Percentiles rank a stretch among this genome's conserved stretches.
Evolutionary conservation across 768 basidiomycete genomes (phyloP).

Genomic region (Boletus edulis): DNA sequence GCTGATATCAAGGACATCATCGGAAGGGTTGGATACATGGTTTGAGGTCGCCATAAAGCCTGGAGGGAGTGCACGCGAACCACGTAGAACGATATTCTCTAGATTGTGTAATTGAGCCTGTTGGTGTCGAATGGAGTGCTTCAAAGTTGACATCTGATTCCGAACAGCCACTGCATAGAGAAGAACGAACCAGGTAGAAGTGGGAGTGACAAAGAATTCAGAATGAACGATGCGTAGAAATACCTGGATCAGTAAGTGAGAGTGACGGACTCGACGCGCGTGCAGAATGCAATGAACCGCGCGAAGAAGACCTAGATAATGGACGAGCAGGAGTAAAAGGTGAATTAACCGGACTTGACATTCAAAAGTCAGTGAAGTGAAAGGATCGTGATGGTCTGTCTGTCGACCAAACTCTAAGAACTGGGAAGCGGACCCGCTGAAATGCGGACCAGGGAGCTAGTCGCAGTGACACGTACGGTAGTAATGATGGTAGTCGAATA

Average conservation of each 20-base stretch:
- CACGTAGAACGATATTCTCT: slow-evolving; percentile 65
- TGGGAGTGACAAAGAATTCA: slow-evolving; percentile 23
- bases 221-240: slow-evolving; percentile 27
- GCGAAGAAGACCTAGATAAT: slow-evolving; percentile 48
- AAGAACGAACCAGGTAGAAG: slow-evolving; percentile 23
- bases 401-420: slow-evolving; percentile 16
- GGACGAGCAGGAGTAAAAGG: slow-evolving; percentile 36
- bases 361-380: slow-evolving; percentile 23
- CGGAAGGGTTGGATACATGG: slow-evolving; percentile 34
- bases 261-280: slow-evolving; percentile 55
- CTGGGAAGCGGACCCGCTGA: background rate
- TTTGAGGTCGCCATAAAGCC: slow-evolving; percentile 40
- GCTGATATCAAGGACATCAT: slow-evolving; percentile 33
- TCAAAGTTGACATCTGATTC: slow-evolving; percentile 77
- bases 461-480: slow-evolving; percentile 1
- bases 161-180: slow-evolving; percentile 62
- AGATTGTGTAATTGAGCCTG: slow-evolving; percentile 74
- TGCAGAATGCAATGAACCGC: slow-evolving; percentile 44
- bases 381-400: slow-evolving; percentile 27
- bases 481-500: slow-evolving; percentile 6
- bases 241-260: slow-evolving; percentile 67
- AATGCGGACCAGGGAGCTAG: slow-evolving; percentile 7
- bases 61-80: slow-evolving; percentile 57
- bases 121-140: slow-evolving; percentile 80
- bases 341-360: slow-evolving; percentile 34